Evolutionary conservation across 1,284 basidiomycete species (phyloP), one percentile per base, ranked within the genome.

Genomic region (Leccinum laetum): DNA sequence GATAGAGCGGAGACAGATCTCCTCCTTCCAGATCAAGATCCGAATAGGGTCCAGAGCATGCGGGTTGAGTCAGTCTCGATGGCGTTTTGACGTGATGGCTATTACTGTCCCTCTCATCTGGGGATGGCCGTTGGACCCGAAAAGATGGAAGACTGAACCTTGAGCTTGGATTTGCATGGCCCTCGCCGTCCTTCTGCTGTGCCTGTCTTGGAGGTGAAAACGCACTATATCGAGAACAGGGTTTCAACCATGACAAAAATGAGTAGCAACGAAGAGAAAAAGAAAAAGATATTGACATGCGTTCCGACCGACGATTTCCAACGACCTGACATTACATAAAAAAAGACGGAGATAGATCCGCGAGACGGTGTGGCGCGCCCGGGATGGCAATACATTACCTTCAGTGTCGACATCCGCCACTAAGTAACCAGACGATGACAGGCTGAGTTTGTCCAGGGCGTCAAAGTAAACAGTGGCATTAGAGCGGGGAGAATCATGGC

Each of bases 381-480:
- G 18, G 46, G n/a, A 13, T 49, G 3, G 6, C 18, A 49, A 26
- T 26, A 26, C 26, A 26, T 26, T 26, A 26, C 24, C 24, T 21
- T 24, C 61, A 49, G 53, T 26, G 41, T 69, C 61, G 29, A 55
- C 58, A 39, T 60, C 64, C 35, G 55, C 53, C 41, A 60, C 37
- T 37, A 59, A 61, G 56, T 14, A 55, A 2, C 64, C 60, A 49
- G 18, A 60, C 10, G 64, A 66, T 14, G 32, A 65, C 9, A 35
- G 16, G 60, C 64, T 61, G 6, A 70, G 8, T 8, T 63, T 62
- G 8, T 73, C 72, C 49, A 74, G 10, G 24, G 72, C 69, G 24
- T 72, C 67, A 62, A 73, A 75, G 58, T 74, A 71, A 21, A 74
- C 35, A 1, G 72, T 74, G 29, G 44, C 57, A 24, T 61, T 55